Conservation (phyloP, 2,329 filamentous ascomycete genomes). For the Verticillium isaacii region DNA sequence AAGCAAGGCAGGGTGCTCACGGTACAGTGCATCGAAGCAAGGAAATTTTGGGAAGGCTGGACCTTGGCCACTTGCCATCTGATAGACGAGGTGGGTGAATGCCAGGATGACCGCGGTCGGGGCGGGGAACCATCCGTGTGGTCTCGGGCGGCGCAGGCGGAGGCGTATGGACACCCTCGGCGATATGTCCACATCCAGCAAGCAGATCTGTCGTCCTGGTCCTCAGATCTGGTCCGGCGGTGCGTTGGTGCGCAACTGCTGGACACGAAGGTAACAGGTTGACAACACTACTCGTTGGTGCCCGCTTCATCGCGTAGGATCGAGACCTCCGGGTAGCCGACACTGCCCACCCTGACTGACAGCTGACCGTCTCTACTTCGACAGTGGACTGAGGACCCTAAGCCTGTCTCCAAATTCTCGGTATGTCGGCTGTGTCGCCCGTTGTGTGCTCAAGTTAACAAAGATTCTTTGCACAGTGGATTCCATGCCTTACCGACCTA, state of each 20-base stretch:
- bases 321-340: background rate
- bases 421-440: too few relatives aligned
- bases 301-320: background rate
- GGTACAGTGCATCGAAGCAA: background rate
- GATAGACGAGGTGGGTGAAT: background rate
- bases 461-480: too few relatives aligned
- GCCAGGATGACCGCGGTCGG: conserved; percentile 1
- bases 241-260: background rate
- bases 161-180: conserved; percentile 1
- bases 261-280: background rate
- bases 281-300: background rate
- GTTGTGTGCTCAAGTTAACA: too few relatives aligned
- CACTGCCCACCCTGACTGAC: too few relatives aligned
- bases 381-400: too few relatives aligned
- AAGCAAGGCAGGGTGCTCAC: background rate
- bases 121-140: conserved; percentile 3
- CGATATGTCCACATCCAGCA: background rate
- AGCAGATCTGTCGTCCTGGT: background rate
- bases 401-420: too few relatives aligned
- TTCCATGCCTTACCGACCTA: too few relatives aligned
- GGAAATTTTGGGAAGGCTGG: background rate
- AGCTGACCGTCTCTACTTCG: too few relatives aligned
- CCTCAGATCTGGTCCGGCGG: background rate
- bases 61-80: background rate
- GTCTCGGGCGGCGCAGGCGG: background rate